A percentile compares a stretch with the other conserved stretches of the same genome.
These are phyloP conservation scores for Penicillium sp. DNA, from an alignment of 2,329 filamentous ascomycete species.

Conservation along the genomic window DNA sequence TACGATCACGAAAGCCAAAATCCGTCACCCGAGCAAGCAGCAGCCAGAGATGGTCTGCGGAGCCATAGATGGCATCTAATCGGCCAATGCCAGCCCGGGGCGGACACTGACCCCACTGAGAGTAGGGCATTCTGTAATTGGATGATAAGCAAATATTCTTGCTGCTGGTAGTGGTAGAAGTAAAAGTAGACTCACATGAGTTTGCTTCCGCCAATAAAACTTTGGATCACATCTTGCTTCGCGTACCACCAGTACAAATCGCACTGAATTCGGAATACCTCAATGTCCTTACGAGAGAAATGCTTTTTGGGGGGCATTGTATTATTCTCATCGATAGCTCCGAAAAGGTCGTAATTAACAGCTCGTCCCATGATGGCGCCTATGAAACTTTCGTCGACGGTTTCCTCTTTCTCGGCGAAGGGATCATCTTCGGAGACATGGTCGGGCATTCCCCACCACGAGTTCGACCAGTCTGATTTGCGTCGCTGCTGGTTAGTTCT, in stretches of 20 bases:
- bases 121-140: constrained; percentile 67
- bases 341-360: constrained; percentile 59
- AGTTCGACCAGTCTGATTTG: constrained; percentile 23
- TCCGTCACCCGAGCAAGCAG: constrained; percentile 75
- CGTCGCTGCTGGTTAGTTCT: constrained; percentile 38
- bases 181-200: constrained; percentile 66
- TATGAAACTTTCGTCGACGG: constrained; percentile 58
- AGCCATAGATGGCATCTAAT: constrained; percentile 77
- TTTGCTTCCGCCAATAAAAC: constrained; percentile 79
- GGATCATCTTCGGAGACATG: constrained; percentile 43
- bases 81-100: constrained; percentile 78
- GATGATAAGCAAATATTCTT: constrained; percentile 25
- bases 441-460: constrained; percentile 30
- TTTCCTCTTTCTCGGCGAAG: constrained; percentile 45
- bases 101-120: constrained; percentile 80
- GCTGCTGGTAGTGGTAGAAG: not conserved
- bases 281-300: constrained; percentile 62
- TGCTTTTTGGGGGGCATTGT: constrained; percentile 29
- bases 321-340: constrained; percentile 45
- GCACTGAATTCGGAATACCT: constrained; percentile 74
- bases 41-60: constrained; percentile 82
- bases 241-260: constrained; percentile 96
- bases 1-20: constrained; percentile 74
- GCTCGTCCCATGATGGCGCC: constrained; percentile 58
- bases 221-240: constrained; percentile 92